Percentiles rank a stretch among this genome's conserved stretches.
phyloP scores from a whole-genome alignment of 352 stramenopile species.

The Phytophthora palmivora region DNA sequence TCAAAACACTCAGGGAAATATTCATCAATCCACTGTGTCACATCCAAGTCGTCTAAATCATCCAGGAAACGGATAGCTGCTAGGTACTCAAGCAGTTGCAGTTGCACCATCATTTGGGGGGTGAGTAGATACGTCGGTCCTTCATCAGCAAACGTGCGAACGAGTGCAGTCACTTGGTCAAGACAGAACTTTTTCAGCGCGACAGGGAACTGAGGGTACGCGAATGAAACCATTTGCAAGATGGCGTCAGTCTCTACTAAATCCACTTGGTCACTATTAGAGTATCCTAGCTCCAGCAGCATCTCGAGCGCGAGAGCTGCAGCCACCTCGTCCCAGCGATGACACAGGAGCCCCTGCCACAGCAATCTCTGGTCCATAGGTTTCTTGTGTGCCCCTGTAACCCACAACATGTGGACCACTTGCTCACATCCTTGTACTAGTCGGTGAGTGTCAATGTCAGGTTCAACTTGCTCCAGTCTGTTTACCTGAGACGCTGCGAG shows the following conservation, averaged over 20 bases:
- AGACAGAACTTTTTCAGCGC: conserved; percentile 11
- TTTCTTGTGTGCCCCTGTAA: background rate
- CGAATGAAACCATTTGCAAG: background rate
- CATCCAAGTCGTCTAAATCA: conserved; percentile 9
- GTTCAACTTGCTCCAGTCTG: background rate
- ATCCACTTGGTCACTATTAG: background rate
- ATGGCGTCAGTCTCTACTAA: background rate
- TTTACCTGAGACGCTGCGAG: background rate
- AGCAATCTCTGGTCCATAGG: background rate
- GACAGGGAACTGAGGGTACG: conserved; percentile 4
- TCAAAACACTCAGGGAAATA: conserved; percentile 22
- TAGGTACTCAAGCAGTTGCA: conserved; percentile 20
- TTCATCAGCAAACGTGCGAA: conserved; percentile 13
- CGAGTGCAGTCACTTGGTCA: conserved; percentile 17
- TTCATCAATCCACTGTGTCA: conserved; percentile 7
- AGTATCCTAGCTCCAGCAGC: conserved; percentile 4
- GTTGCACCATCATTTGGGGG: conserved; percentile 7
- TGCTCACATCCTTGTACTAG: background rate
- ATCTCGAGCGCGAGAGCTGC: conserved; percentile 20
- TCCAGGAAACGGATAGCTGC: conserved; percentile 8
- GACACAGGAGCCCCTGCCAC: conserved; percentile 15
- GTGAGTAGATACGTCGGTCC: conserved; percentile 16
- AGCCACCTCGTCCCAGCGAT: conserved; percentile 9
- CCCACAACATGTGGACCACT: conserved; percentile 10
- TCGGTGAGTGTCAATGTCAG: background rate